Evolutionary conservation across 441 rosid genomes (phyloP).

Genomic region (Viola pubescens): DNA sequence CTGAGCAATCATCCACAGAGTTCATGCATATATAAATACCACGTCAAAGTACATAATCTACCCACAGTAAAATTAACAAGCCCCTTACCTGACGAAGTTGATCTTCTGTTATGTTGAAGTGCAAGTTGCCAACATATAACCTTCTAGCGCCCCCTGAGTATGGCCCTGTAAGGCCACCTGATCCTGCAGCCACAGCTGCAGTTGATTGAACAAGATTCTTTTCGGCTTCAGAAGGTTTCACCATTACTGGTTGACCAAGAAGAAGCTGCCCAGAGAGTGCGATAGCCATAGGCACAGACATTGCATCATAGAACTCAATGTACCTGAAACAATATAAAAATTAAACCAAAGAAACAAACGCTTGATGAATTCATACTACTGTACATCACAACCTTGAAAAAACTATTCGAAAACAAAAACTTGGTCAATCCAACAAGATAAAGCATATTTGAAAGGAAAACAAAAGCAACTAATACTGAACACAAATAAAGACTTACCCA

Average conservation of each 20-base stretch:
- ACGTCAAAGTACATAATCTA: not conserved
- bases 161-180: conserved; percentile 58
- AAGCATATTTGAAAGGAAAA: not conserved
- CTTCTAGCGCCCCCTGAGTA: conserved; percentile 90
- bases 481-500: conserved; percentile 44
- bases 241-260: conserved; percentile 95
- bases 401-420: not conserved
- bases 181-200: conserved; percentile 48
- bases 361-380: not conserved
- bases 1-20: conserved; percentile 34
- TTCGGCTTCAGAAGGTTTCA: conserved; percentile 98
- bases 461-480: no score
- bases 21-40: not conserved
- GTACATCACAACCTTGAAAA: not conserved
- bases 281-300: conserved; percentile 99
- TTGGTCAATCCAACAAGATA: not conserved
- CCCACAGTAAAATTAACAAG: not conserved
- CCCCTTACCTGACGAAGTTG: conserved; percentile 73
- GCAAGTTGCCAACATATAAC: conserved; percentile 91
- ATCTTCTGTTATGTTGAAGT: conserved; percentile 78
- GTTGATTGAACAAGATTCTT: conserved; percentile 97
- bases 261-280: conserved; percentile 98
- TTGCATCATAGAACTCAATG: conserved; percentile 89
- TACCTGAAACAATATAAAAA: conserved; percentile 39
- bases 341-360: not conserved